A percentile compares a stretch with the other conserved stretches of the same genome.
Conservation (phyloP, 148 eudicot species). For the Rhododendron kiyosumense region DNA sequence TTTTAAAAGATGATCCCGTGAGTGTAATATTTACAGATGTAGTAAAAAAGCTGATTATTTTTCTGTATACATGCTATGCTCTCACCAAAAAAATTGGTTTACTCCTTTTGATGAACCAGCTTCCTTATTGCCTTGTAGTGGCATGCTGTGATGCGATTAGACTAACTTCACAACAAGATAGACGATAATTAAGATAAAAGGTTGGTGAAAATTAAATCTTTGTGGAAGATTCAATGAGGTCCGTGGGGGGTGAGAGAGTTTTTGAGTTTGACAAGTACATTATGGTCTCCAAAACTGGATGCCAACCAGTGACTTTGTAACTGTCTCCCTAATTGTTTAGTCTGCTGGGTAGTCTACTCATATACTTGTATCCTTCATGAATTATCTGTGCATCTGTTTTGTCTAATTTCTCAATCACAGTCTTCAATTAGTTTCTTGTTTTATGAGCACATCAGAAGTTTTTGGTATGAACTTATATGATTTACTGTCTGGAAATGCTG, state of each 20-base stretch:
- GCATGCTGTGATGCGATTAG: neutral
- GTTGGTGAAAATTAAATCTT: neutral
- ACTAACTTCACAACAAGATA: too few species aligned
- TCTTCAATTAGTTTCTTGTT: neutral
- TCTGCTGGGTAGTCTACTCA: neutral
- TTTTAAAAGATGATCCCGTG: neutral
- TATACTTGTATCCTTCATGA: neutral
- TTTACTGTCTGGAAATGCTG: slow-evolving; percentile 6
- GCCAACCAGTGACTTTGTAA: neutral
- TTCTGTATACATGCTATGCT: neutral
- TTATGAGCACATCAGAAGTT: neutral
- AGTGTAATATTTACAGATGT: neutral
- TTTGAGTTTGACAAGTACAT: neutral
- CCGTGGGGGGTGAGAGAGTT: neutral
- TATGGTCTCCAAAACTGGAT: neutral
- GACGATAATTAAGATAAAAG: neutral
- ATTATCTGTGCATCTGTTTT: neutral
- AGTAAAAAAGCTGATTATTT: neutral
- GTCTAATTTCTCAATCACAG: neutral
- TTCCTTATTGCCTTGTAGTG: neutral
- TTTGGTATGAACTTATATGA: neutral
- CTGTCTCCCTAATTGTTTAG: neutral
- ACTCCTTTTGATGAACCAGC: neutral
- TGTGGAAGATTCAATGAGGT: neutral
- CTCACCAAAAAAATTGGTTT: neutral